Evolutionary conservation across 148 eudicot species (phyloP).

Genomic region (Limonium bicolor): DNA sequence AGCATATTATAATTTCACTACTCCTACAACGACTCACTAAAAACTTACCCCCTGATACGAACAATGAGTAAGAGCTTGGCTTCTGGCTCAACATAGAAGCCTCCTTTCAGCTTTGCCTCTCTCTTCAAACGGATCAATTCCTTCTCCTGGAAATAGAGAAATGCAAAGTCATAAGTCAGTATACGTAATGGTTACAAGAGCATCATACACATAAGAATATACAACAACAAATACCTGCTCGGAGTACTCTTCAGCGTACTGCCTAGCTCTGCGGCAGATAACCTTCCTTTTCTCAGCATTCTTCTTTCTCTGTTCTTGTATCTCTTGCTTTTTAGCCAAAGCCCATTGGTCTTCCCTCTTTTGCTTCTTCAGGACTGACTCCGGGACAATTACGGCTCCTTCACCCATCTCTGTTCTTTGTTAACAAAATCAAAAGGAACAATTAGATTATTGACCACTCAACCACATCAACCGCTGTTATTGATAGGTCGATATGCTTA

Average conservation of each 20-base stretch:
- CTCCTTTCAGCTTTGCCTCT: constrained; percentile 67
- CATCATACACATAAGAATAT: neutral
- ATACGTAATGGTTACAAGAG: neutral
- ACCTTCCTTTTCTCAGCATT: constrained; percentile 55
- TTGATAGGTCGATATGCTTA: too few relatives aligned
- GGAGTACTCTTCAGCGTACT: constrained; percentile 60
- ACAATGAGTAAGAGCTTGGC: constrained; percentile 67
- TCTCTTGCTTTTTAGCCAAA: constrained; percentile 34
- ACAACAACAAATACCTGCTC: constrained; percentile 21
- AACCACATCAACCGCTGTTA: too few relatives aligned
- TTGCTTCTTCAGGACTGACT: constrained; percentile 78
- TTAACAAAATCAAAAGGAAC: too few relatives aligned
- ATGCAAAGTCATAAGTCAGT: neutral
- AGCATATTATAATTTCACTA: neutral
- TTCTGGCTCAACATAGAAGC: constrained; percentile 78
- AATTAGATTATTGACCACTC: too few relatives aligned
- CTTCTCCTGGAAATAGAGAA: constrained; percentile 21
- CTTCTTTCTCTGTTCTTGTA: constrained; percentile 35
- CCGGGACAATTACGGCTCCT: constrained; percentile 42
- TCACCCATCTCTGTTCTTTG: constrained; percentile 36
- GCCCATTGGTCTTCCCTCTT: constrained; percentile 77
- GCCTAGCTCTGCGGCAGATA: constrained; percentile 44
- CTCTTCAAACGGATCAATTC: constrained; percentile 48
- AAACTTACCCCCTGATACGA: constrained; percentile 57
- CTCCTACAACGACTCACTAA: too few relatives aligned